Evolutionary conservation across 176 grass and related monocot species (phyloP), one percentile per base, ranked within the genome.

Genomic region (Rhipidocladum racemiflorum): DNA sequence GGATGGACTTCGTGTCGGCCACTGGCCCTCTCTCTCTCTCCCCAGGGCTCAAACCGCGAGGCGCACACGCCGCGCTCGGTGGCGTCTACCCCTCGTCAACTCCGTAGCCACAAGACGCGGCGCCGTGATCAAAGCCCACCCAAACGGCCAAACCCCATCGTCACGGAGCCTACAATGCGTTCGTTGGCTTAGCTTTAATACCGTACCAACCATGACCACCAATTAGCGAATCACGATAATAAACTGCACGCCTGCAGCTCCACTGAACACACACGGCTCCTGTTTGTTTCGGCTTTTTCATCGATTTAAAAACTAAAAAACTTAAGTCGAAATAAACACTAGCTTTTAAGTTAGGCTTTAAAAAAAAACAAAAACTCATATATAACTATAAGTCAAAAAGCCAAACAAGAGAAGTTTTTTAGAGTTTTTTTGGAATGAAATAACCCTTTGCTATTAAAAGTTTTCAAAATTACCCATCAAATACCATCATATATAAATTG

Each of bases 1-100:
- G 23, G 34, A 72, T 28, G 76, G 59, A 65, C 57, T 80, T 74
- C 57, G 27, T 86, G 84, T 86, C 76, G 68, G 76, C 76, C 84
- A 80, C 68, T 12, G 23, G 18, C 0, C 17, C 2, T 11, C 25
- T 9, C 68, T 44, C 38, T 29, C 14, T 77, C 1, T 7, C 15
- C n/a, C 25, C 17, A 13, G 70, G 25, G 42, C 36, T 10, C 10
- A 9, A 13, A 32, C 9, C 2, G 24, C 23, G 34, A 40, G 65
- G 30, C 32, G 63, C 78, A 16, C 43, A 61, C 39, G 28, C 27
- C 17, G 5, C 36, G 72, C 21, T 34, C 16, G 18, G 50, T 40
- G 4, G 60, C 48, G 61, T 42, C 54, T 65, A 68, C 43, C 38
- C 50, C 70, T 49, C 69, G 68, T 80, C 85, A 86, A 67, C 84